Base-by-base conservation (phyloP, 2,329 filamentous ascomycete genomes). In the Aspergillus felis region DNA sequence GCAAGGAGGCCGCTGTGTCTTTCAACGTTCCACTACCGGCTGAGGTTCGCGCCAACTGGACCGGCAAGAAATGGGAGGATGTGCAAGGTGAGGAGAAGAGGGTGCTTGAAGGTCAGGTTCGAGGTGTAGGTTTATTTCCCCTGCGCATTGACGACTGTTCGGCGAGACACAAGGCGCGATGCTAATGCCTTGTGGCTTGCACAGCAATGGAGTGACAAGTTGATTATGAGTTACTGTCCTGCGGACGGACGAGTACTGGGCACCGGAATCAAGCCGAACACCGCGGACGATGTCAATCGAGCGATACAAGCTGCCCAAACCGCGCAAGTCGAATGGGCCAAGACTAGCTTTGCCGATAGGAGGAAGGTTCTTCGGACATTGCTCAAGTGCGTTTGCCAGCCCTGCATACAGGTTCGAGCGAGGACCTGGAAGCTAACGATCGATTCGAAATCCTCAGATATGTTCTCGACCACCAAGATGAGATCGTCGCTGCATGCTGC, bases 231-330 rank as follows among this genome's bases (percentile, higher is more conserved):
- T 65, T 77, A 77, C 73, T 89, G 89, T 47, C 94, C 94, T 1
- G 93, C 93, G 1, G 97, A 92, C 25, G 94, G 94, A 61, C 84
- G 89, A 68, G 84, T 91, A 58, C 85, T 99, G 27, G 92, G 91
- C 12, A 68, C 69, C 35, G 73, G 74, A 57, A 76, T 75, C 57
- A 90, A 89, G 72, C 90, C 93, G 20, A 85, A 87, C 8, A 92
- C 90, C 1, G 78, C 85, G 1, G 85, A 87, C 56, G 88, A 86
- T 59, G 91, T 99, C 70, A 91, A 99, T 74, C 81, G 85, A 58
- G 87, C 87, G 28, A 84, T 99, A 63, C 83, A 85, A 35, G 85
- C 87, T 58, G 90, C 94, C 1, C 81, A 86, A 41, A 78, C 79
- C 14, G 93, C 92, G 2, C 94, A 99, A 74, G 74, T 77, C 56